Percentiles rank a stretch among this genome's conserved stretches.
These are phyloP conservation scores for Fraxinus excelsior DNA, from an alignment of 257 asterid genomes.

Conservation along the genomic window DNA sequence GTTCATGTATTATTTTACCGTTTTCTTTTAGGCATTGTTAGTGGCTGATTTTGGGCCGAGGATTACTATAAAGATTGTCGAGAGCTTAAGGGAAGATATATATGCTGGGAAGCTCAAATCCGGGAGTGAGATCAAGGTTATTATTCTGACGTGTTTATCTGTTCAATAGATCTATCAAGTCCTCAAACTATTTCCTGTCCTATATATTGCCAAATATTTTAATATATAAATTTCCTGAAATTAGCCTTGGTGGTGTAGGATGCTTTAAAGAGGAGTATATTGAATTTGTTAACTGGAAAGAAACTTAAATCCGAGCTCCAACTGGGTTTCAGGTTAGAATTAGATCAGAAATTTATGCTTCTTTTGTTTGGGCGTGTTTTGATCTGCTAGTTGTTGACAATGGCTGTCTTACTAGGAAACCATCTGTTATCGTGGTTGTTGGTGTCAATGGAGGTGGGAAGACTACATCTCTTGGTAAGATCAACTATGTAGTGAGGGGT, in stretches of 20 bases:
- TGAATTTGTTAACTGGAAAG: slow-evolving; percentile 74
- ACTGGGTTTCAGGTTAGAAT: slow-evolving; percentile 82
- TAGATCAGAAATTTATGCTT: slow-evolving; percentile 19
- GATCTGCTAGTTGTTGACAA: slow-evolving; percentile 24
- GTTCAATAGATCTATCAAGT: background rate
- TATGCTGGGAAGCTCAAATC: slow-evolving; percentile 91
- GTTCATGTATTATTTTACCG: background rate
- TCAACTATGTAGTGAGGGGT: background rate
- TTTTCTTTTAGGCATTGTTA: slow-evolving; percentile 56
- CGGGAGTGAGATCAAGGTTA: slow-evolving; percentile 87
- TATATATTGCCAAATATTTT: background rate
- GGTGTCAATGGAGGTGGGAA: slow-evolving; percentile 99
- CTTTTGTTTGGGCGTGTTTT: background rate
- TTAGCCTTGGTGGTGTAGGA: slow-evolving; percentile 45
- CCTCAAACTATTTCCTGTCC: background rate
- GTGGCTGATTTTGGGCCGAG: slow-evolving; percentile 97
- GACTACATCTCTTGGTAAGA: slow-evolving; percentile 96
- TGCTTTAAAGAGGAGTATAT: slow-evolving; percentile 74
- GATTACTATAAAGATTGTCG: slow-evolving; percentile 87
- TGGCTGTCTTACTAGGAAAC: slow-evolving; percentile 61
- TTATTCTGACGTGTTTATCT: slow-evolving; percentile 1
- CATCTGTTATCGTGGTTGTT: slow-evolving; percentile 89
- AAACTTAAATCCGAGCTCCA: slow-evolving; percentile 78
- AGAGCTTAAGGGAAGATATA: slow-evolving; percentile 88
- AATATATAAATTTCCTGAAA: slow-evolving; percentile 18